Percentiles rank a stretch among this genome's conserved stretches.
phyloP scores from a whole-genome alignment of 2,329 filamentous ascomycete genomes.

The Aspergillus vadensis region DNA sequence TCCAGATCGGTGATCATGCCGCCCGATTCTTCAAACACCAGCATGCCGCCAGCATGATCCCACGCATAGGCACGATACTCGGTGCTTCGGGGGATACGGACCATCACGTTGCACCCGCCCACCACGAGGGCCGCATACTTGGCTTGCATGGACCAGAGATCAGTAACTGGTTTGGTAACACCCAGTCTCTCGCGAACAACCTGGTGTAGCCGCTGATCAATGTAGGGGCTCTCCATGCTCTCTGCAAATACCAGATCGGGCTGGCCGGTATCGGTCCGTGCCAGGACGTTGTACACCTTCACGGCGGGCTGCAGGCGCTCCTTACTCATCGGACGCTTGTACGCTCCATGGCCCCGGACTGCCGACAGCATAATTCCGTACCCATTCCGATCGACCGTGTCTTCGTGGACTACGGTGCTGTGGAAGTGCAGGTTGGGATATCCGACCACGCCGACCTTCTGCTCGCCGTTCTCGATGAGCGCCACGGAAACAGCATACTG shows the following conservation, averaged over 20 bases:
- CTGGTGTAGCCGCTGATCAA: constrained; percentile 1
- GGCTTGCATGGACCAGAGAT: constrained; percentile 15
- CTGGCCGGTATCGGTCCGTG: neutral
- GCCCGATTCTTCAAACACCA: constrained; percentile 15
- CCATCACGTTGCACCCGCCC: constrained; percentile 16
- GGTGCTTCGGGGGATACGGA: constrained; percentile 10
- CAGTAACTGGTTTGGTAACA: neutral
- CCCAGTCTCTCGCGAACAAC: constrained; percentile 3
- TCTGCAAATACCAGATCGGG: constrained; percentile 5
- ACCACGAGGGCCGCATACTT: constrained; percentile 13
- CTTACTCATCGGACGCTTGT: constrained; percentile 2
- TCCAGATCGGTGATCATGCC: constrained; percentile 15
- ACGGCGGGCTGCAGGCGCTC: neutral
- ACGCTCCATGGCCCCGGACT: constrained; percentile 11
- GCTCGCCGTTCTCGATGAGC: constrained; percentile 12
- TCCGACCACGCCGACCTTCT: constrained; percentile 13
- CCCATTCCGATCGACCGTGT: neutral
- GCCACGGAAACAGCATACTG: constrained; percentile 15
- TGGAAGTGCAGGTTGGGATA: constrained; percentile 11
- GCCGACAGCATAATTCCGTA: constrained; percentile 12
- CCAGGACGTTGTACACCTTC: neutral
- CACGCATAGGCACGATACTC: constrained; percentile 8
- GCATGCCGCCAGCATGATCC: constrained; percentile 14
- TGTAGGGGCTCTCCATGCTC: constrained; percentile 7
- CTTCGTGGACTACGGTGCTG: neutral